Conservation (phyloP, 2,329 filamentous ascomycete species). For the Fusarium xylarioides region DNA sequence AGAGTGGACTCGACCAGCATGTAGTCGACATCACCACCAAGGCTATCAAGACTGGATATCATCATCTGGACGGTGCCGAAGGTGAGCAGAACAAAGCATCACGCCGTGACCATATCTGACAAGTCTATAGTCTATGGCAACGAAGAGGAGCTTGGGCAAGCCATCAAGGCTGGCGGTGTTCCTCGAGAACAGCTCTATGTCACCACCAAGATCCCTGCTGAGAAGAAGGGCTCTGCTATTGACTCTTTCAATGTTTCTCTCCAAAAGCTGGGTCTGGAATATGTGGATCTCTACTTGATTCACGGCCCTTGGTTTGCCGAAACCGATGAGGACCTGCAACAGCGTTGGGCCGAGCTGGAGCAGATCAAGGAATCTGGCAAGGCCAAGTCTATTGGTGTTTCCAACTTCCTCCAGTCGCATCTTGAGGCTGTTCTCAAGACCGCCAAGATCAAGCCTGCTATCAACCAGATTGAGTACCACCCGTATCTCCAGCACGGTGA, state of each 20-base stretch:
- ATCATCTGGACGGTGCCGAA: constrained; percentile 80
- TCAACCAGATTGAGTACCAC: constrained; percentile 86
- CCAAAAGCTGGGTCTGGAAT: constrained; percentile 71
- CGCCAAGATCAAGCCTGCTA: constrained; percentile 69
- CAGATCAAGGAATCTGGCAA: constrained; percentile 73
- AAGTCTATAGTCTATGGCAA: constrained; percentile 64
- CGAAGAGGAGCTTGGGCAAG: constrained; percentile 75
- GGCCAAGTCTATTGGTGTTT: constrained; percentile 77
- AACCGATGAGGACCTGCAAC: constrained; percentile 62
- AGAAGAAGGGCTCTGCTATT: constrained; percentile 51
- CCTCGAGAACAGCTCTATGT: constrained; percentile 76
- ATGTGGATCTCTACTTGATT: constrained; percentile 77
- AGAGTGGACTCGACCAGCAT: constrained; percentile 63
- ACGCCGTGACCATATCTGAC: not conserved
- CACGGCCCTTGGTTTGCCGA: constrained; percentile 65
- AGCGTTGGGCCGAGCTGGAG: constrained; percentile 68
- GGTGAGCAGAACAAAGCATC: constrained; percentile 50
- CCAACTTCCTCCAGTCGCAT: constrained; percentile 72
- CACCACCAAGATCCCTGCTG: constrained; percentile 65
- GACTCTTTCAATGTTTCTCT: constrained; percentile 68
- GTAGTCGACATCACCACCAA: constrained; percentile 61
- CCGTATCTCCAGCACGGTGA: constrained; percentile 75
- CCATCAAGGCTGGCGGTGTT: constrained; percentile 72
- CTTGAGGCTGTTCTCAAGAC: constrained; percentile 66
- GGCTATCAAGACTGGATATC: constrained; percentile 75